A percentile compares a stretch with the other conserved stretches of the same genome.
phyloP scores from a whole-genome alignment of 2,329 filamentous ascomycete genomes.

The Claviceps maximensis region DNA sequence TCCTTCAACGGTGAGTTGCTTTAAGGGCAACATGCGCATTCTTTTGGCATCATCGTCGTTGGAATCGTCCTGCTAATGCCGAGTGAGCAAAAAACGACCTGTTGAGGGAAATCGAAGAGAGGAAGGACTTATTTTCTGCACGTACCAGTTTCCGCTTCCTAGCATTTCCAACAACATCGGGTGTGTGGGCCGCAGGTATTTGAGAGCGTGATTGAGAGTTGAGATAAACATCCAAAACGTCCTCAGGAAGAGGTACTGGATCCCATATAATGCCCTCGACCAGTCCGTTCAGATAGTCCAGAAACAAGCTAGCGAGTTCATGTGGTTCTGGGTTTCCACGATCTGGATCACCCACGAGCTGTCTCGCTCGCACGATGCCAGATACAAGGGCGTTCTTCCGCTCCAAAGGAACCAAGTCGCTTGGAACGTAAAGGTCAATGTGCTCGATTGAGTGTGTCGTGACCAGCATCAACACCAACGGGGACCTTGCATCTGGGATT shows the following conservation, averaged over 20 bases:
- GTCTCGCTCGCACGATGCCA: conserved; percentile 22
- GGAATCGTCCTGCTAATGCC: conserved; percentile 18
- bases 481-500: conserved; percentile 15
- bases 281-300: conserved; percentile 27
- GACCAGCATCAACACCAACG: conserved; percentile 35
- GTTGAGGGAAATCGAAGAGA: not conserved
- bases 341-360: conserved; percentile 28
- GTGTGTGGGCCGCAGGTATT: conserved; percentile 7
- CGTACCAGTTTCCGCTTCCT: conserved; percentile 39
- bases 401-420: conserved; percentile 25
- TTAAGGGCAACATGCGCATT: conserved; percentile 13
- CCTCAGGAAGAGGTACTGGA: conserved; percentile 31
- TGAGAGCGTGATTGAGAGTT: conserved; percentile 25
- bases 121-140: conserved; percentile 1
- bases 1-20: conserved; percentile 10
- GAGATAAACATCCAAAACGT: conserved; percentile 34
- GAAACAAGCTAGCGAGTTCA: conserved; percentile 33
- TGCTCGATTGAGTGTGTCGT: conserved; percentile 43
- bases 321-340: conserved; percentile 28
- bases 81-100: not conserved
- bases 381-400: conserved; percentile 32
- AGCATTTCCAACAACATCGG: conserved; percentile 14
- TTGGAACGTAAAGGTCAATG: conserved; percentile 32
- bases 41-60: conserved; percentile 18
- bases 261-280: conserved; percentile 30